These are phyloP conservation scores for Lipomyces orientalis DNA, from an alignment of 805 yeast genomes.

Conservation along the genomic window DNA sequence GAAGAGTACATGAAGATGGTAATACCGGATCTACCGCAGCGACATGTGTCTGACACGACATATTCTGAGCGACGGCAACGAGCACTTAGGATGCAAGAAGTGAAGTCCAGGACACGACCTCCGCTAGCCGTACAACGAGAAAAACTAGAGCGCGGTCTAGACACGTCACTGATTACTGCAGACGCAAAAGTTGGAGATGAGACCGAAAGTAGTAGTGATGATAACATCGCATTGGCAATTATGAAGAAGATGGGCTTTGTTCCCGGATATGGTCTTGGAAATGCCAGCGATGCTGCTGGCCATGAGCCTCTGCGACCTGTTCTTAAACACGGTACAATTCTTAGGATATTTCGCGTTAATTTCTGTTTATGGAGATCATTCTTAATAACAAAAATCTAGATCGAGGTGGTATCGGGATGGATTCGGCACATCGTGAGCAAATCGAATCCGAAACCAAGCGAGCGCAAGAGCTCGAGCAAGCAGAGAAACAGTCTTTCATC, in stretches of 20 bases:
- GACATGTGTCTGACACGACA: slow-evolving; percentile 17
- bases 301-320: slow-evolving; percentile 16
- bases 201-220: slow-evolving; percentile 32
- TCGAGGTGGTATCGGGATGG: slow-evolving; percentile 41
- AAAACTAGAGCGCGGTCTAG: slow-evolving; percentile 23
- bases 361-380: background rate
- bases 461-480: slow-evolving; percentile 17
- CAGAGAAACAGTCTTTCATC: slow-evolving; percentile 10
- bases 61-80: slow-evolving; percentile 20
- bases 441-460: slow-evolving; percentile 36
- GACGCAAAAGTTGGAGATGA: slow-evolving; percentile 25
- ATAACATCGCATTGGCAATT: slow-evolving; percentile 47
- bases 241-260: slow-evolving; percentile 67
- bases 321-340: slow-evolving; percentile 32
- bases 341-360: background rate
- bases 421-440: slow-evolving; percentile 28
- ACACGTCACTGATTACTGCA: slow-evolving; percentile 14
- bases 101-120: slow-evolving; percentile 4
- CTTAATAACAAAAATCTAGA: background rate
- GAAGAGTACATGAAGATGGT: slow-evolving; percentile 33
- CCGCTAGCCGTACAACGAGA: slow-evolving; percentile 20
- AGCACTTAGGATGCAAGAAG: slow-evolving; percentile 9
- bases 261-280: slow-evolving; percentile 55
- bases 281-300: slow-evolving; percentile 16
- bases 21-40: slow-evolving; percentile 18